A percentile compares a stretch with the other conserved stretches of the same genome.
Conservation (phyloP, 176 grass and related monocot species). For the Melocanna baccifera region DNA sequence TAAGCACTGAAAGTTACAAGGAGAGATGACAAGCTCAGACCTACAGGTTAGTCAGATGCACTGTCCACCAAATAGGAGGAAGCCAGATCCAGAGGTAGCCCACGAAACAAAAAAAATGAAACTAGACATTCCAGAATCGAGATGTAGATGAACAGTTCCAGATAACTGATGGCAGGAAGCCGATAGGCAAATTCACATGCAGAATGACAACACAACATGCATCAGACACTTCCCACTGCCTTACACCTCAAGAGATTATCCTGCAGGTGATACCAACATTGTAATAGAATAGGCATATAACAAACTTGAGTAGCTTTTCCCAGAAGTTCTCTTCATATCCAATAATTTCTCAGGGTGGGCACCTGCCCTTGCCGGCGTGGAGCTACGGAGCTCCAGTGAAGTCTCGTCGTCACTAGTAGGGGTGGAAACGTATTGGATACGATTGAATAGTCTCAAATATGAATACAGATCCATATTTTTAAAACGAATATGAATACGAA, state of each 20-base stretch:
- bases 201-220: neutral
- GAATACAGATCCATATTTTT: too few species aligned
- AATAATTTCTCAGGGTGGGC: neutral
- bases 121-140: neutral
- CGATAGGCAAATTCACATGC: neutral
- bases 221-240: constrained; percentile 1
- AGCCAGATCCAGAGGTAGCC: neutral
- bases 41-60: neutral
- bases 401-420: too few species aligned
- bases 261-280: neutral
- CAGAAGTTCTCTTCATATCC: neutral
- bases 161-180: neutral
- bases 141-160: neutral
- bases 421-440: too few species aligned
- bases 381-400: too few species aligned
- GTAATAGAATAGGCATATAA: neutral
- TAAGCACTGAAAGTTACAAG: neutral
- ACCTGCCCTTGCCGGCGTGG: too few species aligned
- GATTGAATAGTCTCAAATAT: too few species aligned
- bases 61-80: neutral
- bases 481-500: too few species aligned
- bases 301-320: neutral
- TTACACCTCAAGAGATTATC: neutral
- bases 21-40: neutral
- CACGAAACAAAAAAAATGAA: neutral